Conservation (phyloP, 2,329 filamentous ascomycete genomes). For the Xylaria digitata region DNA sequence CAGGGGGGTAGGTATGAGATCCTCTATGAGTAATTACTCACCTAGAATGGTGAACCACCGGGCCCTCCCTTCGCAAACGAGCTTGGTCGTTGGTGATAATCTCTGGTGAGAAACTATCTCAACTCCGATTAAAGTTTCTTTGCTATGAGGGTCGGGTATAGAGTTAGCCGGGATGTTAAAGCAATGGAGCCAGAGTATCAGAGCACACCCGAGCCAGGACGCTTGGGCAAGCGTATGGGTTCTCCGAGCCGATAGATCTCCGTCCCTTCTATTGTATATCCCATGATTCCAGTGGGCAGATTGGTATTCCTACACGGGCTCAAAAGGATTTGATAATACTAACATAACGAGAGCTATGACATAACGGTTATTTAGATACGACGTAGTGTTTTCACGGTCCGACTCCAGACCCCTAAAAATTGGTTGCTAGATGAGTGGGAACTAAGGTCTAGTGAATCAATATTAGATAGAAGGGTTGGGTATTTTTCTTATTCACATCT, state of each 20-base stretch:
- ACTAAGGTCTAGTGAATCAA: not conserved
- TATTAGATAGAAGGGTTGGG: not conserved
- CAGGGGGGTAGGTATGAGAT: slow-evolving; percentile 39
- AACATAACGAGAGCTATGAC: not conserved
- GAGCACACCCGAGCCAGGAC: not conserved
- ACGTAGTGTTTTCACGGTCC: not conserved
- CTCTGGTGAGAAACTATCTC: slow-evolving; percentile 45
- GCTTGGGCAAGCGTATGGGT: not conserved
- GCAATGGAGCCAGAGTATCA: not conserved
- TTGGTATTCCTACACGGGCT: not conserved
- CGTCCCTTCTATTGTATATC: not conserved
- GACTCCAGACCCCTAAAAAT: no score
- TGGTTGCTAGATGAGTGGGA: not conserved
- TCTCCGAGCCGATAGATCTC: not conserved
- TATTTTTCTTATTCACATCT: not conserved
- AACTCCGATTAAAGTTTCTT: not conserved
- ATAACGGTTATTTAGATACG: not conserved
- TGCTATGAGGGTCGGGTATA: not conserved
- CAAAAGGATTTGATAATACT: not conserved
- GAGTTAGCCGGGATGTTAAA: not conserved
- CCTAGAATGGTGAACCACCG: slow-evolving; percentile 30
- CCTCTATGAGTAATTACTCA: slow-evolving; percentile 28
- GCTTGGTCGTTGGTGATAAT: slow-evolving; percentile 48
- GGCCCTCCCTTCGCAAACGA: slow-evolving; percentile 34
- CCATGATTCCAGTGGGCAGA: not conserved